Conservation (phyloP, 345 rosid genomes). For the Trapa bicornis region DNA sequence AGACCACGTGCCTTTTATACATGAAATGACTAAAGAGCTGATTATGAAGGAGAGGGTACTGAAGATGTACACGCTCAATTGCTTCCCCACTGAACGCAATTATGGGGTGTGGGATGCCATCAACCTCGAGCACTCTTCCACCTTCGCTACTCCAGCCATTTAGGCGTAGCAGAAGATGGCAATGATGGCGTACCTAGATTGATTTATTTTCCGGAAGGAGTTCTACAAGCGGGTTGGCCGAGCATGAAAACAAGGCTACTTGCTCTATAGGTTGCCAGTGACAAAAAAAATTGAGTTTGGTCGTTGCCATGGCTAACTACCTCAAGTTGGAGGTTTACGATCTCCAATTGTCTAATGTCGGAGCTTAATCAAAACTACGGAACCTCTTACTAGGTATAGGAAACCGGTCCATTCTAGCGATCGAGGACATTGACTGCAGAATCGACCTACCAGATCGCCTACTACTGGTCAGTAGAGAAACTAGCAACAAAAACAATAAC, state of each 20-base stretch:
- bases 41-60: constrained; percentile 20
- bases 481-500: too few species aligned
- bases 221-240: constrained; percentile 41
- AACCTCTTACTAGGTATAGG: constrained; percentile 25
- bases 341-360: constrained; percentile 26
- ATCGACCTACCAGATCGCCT: constrained; percentile 6
- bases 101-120: constrained; percentile 20
- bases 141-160: constrained; percentile 36
- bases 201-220: constrained; percentile 14
- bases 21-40: constrained; percentile 12
- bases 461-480: constrained; percentile 16
- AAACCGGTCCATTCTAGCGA: constrained; percentile 8
- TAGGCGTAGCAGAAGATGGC: constrained; percentile 26
- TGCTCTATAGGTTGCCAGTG: constrained; percentile 41
- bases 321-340: constrained; percentile 41
- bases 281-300: constrained; percentile 43
- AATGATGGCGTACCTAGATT: constrained; percentile 34
- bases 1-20: constrained; percentile 23
- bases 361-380: constrained; percentile 33
- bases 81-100: constrained; percentile 6
- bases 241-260: constrained; percentile 44
- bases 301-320: constrained; percentile 41
- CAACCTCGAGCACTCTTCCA: constrained; percentile 33
- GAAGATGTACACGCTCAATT: constrained; percentile 28
- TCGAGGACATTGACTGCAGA: constrained; percentile 38